Percentiles rank a stretch among this genome's conserved stretches.
These are phyloP conservation scores for Ramularia collo-cygni DNA, from an alignment of 2,329 filamentous ascomycete genomes.

Conservation along the genomic window DNA sequence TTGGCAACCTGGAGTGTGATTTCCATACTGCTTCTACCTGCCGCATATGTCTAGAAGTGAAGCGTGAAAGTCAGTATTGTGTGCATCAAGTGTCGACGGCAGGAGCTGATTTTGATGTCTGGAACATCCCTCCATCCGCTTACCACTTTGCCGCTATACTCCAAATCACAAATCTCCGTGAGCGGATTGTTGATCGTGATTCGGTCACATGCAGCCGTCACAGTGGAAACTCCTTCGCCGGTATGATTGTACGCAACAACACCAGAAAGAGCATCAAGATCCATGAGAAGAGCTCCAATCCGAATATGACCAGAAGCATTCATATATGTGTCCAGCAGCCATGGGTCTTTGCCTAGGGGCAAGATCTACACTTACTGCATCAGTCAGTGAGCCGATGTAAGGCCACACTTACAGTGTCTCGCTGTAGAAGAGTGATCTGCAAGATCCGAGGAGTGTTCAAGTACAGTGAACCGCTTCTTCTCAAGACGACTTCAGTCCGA, in stretches of 20 bases:
- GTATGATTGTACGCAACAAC: constrained; percentile 70
- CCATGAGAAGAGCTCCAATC: constrained; percentile 70
- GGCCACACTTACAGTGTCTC: no score
- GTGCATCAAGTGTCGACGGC: no score
- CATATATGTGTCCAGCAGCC: constrained; percentile 70
- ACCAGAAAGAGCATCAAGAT: constrained; percentile 69
- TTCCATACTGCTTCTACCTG: constrained; percentile 65
- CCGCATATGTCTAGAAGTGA: constrained; percentile 70
- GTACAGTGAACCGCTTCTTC: not conserved
- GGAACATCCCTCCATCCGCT: no score
- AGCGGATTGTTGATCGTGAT: constrained; percentile 64
- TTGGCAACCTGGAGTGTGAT: constrained; percentile 68
- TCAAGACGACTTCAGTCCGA: not conserved
- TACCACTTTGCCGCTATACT: constrained; percentile 61
- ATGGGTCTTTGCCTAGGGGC: constrained; percentile 65
- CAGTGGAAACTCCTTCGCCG: constrained; percentile 56
- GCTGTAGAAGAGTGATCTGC: no score
- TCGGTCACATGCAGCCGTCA: constrained; percentile 57
- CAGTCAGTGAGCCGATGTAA: constrained; percentile 18
- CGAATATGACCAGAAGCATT: constrained; percentile 69
- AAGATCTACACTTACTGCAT: constrained; percentile 46
- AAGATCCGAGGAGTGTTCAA: not conserved
- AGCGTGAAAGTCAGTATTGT: no score
- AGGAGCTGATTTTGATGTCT: no score
- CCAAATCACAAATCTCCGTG: constrained; percentile 70